phyloP scores from a whole-genome alignment of 192 early-diverging fungal genomes.

The Nowakowskiella sp. region DNA sequence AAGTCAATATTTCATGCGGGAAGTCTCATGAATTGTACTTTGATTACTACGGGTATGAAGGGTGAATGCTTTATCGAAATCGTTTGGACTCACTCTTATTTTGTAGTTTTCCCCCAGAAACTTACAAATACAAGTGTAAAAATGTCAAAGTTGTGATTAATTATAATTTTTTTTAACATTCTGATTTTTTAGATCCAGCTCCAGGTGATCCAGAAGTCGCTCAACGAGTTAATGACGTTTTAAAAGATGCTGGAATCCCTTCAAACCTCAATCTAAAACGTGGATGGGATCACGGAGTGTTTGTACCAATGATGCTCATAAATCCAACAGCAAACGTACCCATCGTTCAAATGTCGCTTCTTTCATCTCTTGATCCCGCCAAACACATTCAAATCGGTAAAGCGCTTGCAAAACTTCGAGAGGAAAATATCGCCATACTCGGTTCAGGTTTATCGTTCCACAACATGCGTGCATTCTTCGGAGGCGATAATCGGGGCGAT shows the following conservation, averaged over 20 bases:
- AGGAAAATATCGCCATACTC: slow-evolving; percentile 40
- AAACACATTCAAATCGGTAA: slow-evolving; percentile 26
- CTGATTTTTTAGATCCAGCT: slow-evolving; percentile 17
- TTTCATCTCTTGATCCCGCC: slow-evolving; percentile 19
- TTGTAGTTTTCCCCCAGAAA: slow-evolving; percentile 39
- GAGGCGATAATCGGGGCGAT: slow-evolving; percentile 15
- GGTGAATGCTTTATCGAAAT: too few relatives aligned
- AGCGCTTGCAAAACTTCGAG: slow-evolving; percentile 32
- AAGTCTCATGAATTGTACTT: too few relatives aligned
- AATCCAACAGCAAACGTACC: slow-evolving; percentile 31
- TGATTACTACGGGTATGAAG: too few relatives aligned
- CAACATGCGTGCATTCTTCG: slow-evolving; percentile 18
- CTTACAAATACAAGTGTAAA: slow-evolving; percentile 35
- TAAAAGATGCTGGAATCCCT: slow-evolving; percentile 25
- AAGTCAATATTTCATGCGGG: too few relatives aligned
- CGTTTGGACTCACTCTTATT: too few relatives aligned
- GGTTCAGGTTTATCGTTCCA: slow-evolving; percentile 39
- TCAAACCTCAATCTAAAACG: slow-evolving; percentile 15
- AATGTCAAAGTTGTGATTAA: not conserved
- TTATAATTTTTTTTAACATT: not conserved
- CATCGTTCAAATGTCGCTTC: slow-evolving; percentile 35
- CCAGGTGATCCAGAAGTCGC: slow-evolving; percentile 33
- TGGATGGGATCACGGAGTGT: slow-evolving; percentile 51
- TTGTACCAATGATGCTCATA: slow-evolving; percentile 38
- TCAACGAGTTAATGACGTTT: slow-evolving; percentile 16